These are phyloP conservation scores for Pistacia atlantica DNA, from an alignment of 345 rosid genomes.

Conservation along the genomic window DNA sequence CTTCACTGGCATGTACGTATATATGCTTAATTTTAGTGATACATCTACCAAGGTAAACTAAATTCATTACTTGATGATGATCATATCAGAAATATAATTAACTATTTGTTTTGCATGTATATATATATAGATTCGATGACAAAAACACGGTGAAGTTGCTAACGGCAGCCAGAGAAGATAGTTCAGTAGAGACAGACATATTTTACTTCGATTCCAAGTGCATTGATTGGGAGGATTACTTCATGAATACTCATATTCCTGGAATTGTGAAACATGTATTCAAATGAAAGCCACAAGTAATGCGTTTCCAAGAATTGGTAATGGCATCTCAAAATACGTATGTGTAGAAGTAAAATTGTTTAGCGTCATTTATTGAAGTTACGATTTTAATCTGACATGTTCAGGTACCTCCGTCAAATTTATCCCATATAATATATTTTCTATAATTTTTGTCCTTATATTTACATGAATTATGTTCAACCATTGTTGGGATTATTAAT, in stretches of 20 bases:
- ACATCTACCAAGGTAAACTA: no score
- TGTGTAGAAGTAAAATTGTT: not conserved
- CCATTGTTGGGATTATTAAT: not conserved
- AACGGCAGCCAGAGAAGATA: conserved; percentile 29
- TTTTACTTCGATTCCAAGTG: conserved; percentile 60
- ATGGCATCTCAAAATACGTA: not conserved
- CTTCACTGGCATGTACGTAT: conserved; percentile 72
- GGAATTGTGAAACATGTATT: conserved; percentile 56
- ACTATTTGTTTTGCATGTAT: not conserved
- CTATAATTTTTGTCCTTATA: not conserved
- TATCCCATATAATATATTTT: not conserved
- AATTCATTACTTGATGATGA: not conserved
- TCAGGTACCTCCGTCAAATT: not conserved
- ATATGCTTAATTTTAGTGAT: not conserved
- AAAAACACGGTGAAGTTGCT: conserved; percentile 51
- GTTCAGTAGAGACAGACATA: conserved; percentile 27
- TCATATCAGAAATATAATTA: no score
- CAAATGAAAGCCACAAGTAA: conserved; percentile 25
- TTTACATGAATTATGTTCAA: not conserved
- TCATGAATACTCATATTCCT: conserved; percentile 57
- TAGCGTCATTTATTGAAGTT: not conserved
- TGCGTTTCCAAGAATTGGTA: not conserved
- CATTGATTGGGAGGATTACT: conserved; percentile 69
- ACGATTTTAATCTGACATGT: not conserved
- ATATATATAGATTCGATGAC: conserved; percentile 65